These are phyloP conservation scores for Coniochaeta ligniaria DNA, from an alignment of 2,329 filamentous ascomycete genomes.

Conservation along the genomic window DNA sequence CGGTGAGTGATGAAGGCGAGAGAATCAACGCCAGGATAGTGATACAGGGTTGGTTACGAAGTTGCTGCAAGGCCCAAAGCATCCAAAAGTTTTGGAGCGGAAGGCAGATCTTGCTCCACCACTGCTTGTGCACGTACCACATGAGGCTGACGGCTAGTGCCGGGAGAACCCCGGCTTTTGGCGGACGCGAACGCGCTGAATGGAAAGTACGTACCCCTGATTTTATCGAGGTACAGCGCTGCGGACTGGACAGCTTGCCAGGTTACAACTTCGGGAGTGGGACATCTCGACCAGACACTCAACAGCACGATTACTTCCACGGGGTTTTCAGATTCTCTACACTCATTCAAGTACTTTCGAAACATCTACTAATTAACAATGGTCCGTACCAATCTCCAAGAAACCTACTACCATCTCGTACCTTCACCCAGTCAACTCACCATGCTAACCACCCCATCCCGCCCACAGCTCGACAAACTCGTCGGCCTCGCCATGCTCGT, in stretches of 20 bases:
- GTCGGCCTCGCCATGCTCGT: constrained; percentile 62
- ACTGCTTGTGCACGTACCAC: not conserved
- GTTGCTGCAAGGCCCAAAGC: not conserved
- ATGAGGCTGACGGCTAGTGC: not conserved
- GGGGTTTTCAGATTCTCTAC: not conserved
- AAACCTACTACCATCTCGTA: no score
- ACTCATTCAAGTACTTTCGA: not conserved
- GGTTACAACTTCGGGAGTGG: not conserved
- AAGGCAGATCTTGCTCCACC: not conserved
- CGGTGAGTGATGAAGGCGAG: not conserved
- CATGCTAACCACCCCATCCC: not conserved
- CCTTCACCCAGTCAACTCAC: no score
- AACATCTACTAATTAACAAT: not conserved
- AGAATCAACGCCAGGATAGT: no score
- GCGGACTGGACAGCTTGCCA: not conserved
- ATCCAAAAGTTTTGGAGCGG: not conserved
- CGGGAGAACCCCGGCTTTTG: not conserved
- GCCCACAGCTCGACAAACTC: constrained; percentile 76
- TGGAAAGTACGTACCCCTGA: not conserved
- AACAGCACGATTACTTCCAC: no score
- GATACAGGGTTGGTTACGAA: no score
- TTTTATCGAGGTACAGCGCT: not conserved
- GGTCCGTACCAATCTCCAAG: not conserved
- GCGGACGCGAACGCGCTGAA: not conserved
- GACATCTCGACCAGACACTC: not conserved